A percentile compares a stretch with the other conserved stretches of the same genome.
Evolutionary conservation across 1,284 basidiomycete genomes (phyloP).

Genomic region (Cutaneotrichosporon dermatis): DNA sequence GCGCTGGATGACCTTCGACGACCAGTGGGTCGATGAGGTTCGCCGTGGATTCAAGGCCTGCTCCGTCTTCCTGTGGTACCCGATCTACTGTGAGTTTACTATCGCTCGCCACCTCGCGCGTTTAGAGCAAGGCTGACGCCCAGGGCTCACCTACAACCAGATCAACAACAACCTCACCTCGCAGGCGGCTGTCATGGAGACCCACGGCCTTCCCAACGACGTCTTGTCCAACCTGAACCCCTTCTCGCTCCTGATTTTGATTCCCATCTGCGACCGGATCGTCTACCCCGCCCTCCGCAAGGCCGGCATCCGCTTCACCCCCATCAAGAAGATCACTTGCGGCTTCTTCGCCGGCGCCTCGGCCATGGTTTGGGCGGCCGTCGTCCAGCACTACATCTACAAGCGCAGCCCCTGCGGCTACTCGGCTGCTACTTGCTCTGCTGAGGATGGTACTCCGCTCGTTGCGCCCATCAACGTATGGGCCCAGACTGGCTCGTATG

Average conservation of each 20-base stretch:
- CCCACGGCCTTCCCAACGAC: slow-evolving; percentile 52
- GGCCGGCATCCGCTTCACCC: slow-evolving; percentile 38
- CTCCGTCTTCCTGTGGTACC: slow-evolving; percentile 51
- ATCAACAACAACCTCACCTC: slow-evolving; percentile 34
- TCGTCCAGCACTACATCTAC: slow-evolving; percentile 53
- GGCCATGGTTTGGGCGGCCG: slow-evolving; percentile 26
- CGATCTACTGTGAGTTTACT: slow-evolving; percentile 44
- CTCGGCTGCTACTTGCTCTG: slow-evolving; percentile 41
- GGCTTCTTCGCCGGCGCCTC: slow-evolving; percentile 39
- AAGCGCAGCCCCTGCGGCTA: slow-evolving; percentile 49
- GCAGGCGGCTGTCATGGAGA: slow-evolving; percentile 49
- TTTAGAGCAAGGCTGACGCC: no score
- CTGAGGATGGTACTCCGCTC: slow-evolving; percentile 9
- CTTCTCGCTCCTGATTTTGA: slow-evolving; percentile 49
- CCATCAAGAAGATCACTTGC: slow-evolving; percentile 36
- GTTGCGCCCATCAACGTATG: slow-evolving; percentile 35
- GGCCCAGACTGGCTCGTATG: slow-evolving; percentile 48
- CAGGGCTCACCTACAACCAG: slow-evolving; percentile 39
- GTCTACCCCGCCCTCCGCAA: slow-evolving; percentile 50
- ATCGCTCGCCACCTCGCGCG: no score
- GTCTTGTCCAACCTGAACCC: slow-evolving; percentile 52
- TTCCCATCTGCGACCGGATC: slow-evolving; percentile 50
- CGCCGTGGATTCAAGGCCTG: slow-evolving; percentile 50
- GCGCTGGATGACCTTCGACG: slow-evolving; percentile 50
- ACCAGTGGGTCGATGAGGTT: slow-evolving; percentile 53